Base-by-base conservation (phyloP, 2,329 filamentous ascomycete genomes). In the Aspergillus bombycis region DNA sequence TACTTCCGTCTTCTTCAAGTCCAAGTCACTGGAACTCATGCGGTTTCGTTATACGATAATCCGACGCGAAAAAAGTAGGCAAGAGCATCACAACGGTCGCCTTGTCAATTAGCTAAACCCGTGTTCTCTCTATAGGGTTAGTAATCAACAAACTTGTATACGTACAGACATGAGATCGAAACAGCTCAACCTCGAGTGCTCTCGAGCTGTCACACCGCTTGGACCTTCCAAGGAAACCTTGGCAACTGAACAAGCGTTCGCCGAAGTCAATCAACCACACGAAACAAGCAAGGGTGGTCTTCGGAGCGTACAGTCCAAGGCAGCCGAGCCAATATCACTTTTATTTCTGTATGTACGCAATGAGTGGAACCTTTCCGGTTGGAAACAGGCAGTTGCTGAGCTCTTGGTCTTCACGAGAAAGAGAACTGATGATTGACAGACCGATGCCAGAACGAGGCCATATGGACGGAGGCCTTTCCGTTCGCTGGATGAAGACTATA, bases 371-470 rank as follows among this genome's bases (percentile, higher is more conserved):
- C 28, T 28, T 38, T 36, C 32, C 28, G 10, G 32, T 2, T 10
- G 6, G 14, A 38, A 8, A 52, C 9, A 36, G 26, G 19, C n/a
- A 38, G 21, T 26, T 34, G 12, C 19, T 55, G n/a, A 55, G n/a
- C 4, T n/a, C 34, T 19, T 12, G 12, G 12, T 23, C 12, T 36
- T 38, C 32, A 32, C n/a, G 52, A 43, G n/a, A 36, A 54, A 23
- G 14, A 48, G 12, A 43, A 36, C 36, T 46, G 32, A 28, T 23
- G n/a, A 41, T 8, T 16, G 30, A 32, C 45, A 23, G 58, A 14
- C n/a, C 36, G 34, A 54, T 53, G 28, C 48, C 46, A 60, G 58
- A 34, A 55, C 46, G 28, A 48, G 58, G 58, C 58, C 58, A 60
- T 53, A 41, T 60, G 48, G 58, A 45, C 46, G 48, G 48, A n/a